Conservation (phyloP, 768 basidiomycete genomes). For the Zangia roseola region DNA sequence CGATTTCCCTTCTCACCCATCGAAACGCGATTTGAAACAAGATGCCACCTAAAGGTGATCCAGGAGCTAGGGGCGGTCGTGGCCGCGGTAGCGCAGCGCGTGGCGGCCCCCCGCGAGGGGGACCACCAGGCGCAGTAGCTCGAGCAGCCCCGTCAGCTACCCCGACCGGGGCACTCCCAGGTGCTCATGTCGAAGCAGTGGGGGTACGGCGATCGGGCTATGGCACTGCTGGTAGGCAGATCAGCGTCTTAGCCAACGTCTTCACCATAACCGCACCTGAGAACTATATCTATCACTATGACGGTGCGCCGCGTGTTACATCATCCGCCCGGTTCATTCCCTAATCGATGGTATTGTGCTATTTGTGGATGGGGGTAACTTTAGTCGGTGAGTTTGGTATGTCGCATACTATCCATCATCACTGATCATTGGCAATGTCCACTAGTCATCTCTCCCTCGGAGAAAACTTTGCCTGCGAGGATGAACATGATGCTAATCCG, state of each 20-base stretch:
- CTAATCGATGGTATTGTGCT: slow-evolving; percentile 19
- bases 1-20: background rate
- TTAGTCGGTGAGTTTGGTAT: slow-evolving; percentile 22
- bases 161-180: slow-evolving; percentile 33
- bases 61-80: slow-evolving; percentile 23
- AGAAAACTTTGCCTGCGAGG: slow-evolving; percentile 64
- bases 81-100: slow-evolving; percentile 22
- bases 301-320: slow-evolving; percentile 53
- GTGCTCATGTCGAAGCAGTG: slow-evolving; percentile 46
- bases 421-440: slow-evolving; percentile 12
- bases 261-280: slow-evolving; percentile 63
- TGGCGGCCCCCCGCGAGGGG: slow-evolving; percentile 31
- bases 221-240: slow-evolving; percentile 52
- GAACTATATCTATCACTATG: slow-evolving; percentile 70
- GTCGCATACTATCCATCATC: background rate
- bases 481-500: slow-evolving; percentile 72
- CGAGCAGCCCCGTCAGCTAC: slow-evolving; percentile 22
- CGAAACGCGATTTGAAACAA: background rate
- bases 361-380: background rate
- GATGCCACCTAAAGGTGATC: slow-evolving; percentile 42
- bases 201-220: slow-evolving; percentile 70
- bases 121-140: slow-evolving; percentile 20
- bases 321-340: slow-evolving; percentile 2
- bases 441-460: slow-evolving; percentile 63
- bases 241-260: slow-evolving; percentile 54